These are phyloP conservation scores for Mentha longifolia DNA, from an alignment of 257 asterid genomes.

Conservation along the genomic window DNA sequence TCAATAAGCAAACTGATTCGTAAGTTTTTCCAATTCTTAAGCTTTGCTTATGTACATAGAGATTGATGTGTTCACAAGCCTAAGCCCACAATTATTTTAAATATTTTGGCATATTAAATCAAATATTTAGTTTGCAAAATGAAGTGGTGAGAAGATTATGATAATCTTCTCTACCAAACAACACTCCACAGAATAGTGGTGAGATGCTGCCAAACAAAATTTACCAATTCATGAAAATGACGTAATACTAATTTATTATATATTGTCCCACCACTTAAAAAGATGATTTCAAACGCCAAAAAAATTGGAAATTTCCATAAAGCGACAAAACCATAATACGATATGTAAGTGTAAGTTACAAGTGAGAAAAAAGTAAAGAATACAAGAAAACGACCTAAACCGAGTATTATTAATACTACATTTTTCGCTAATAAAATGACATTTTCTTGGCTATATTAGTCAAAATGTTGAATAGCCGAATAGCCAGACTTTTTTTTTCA, in stretches of 20 bases:
- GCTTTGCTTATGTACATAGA: no score
- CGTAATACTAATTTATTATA: constrained; percentile 19
- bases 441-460: no score
- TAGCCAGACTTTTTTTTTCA: no score
- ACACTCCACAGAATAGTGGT: background rate
- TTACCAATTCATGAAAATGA: constrained; percentile 39
- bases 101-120: no score
- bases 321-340: constrained; percentile 35
- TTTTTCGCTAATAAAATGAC: background rate
- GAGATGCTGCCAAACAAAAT: constrained; percentile 40
- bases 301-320: background rate
- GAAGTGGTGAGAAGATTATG: background rate
- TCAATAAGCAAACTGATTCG: no score
- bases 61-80: background rate
- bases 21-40: no score
- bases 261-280: constrained; percentile 24
- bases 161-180: constrained; percentile 8
- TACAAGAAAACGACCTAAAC: constrained; percentile 31
- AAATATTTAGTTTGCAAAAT: no score
- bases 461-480: no score
- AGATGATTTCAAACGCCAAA: constrained; percentile 24
- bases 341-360: constrained; percentile 16
- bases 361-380: background rate
- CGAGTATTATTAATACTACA: constrained; percentile 3
- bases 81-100: no score